Evolutionary conservation across 78 protist species (phyloP).

Genomic region (Blattamonas nauphoetae): DNA sequence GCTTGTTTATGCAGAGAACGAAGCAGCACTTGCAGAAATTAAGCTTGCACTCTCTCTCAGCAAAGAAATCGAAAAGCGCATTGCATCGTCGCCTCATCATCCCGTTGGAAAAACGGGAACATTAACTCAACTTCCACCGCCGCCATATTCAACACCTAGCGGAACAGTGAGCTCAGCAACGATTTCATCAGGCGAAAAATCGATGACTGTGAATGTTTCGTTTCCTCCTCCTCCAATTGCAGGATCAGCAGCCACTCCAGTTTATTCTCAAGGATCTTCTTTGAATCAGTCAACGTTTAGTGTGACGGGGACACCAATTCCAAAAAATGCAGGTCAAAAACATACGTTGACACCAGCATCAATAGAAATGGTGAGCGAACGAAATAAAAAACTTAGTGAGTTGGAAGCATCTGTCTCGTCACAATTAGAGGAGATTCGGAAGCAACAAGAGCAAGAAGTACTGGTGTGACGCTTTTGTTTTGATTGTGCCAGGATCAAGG

Average conservation of each 20-base stretch:
- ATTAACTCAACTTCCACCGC: neutral
- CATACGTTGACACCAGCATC: neutral
- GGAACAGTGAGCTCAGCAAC: too few relatives aligned
- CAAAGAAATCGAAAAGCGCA: neutral
- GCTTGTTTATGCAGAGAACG: neutral
- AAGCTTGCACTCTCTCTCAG: neutral
- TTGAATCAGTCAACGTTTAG: neutral
- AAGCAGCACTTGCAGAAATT: neutral
- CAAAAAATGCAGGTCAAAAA: neutral
- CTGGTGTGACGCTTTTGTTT: neutral
- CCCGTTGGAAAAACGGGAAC: neutral
- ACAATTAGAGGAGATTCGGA: neutral
- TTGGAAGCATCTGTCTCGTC: neutral
- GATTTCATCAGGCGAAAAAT: too few relatives aligned
- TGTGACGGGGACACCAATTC: neutral
- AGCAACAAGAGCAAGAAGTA: neutral
- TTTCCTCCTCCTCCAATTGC: neutral
- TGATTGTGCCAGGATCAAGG: neutral
- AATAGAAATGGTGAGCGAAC: neutral
- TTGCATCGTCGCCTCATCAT: neutral
- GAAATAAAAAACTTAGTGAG: neutral
- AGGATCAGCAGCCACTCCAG: neutral
- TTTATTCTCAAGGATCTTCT: neutral
- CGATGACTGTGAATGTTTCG: too few relatives aligned
- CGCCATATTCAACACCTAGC: neutral